Conservation (phyloP, 345 rosid species). For the Physaria fendleri region DNA sequence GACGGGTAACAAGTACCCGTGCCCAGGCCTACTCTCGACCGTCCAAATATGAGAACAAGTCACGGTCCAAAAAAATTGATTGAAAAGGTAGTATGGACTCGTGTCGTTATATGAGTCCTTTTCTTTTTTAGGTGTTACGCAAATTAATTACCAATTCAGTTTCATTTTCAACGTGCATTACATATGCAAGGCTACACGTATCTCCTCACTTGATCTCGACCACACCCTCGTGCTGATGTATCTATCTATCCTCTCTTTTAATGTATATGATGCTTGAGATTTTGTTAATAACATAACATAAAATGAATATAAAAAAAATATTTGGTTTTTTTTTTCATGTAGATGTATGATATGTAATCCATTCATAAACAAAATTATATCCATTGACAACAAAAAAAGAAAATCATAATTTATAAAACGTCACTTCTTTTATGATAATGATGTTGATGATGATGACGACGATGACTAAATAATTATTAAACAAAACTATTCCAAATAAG, state of each 20-base stretch:
- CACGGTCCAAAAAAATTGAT: constrained; percentile 4
- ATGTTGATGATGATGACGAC: neutral
- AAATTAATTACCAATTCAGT: neutral
- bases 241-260: neutral
- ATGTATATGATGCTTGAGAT: neutral
- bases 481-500: neutral
- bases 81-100: constrained; percentile 1
- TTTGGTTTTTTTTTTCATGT: neutral
- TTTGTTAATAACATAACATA: neutral
- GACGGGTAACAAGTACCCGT: no score
- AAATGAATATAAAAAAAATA: neutral
- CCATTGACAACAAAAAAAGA: no score
- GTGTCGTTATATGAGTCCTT: neutral
- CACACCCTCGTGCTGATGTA: constrained; percentile 1
- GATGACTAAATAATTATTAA: neutral
- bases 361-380: no score
- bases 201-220: neutral
- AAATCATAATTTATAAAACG: no score
- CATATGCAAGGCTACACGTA: constrained; percentile 10
- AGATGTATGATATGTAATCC: neutral
- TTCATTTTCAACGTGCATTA: constrained; percentile 15
- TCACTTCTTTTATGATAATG: neutral
- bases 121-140: neutral
- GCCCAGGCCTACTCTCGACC: constrained; percentile 7
- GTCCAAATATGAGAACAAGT: constrained; percentile 21